Base-by-base conservation (phyloP, 768 basidiomycete genomes). In the Pleurotus tuoliensis region DNA sequence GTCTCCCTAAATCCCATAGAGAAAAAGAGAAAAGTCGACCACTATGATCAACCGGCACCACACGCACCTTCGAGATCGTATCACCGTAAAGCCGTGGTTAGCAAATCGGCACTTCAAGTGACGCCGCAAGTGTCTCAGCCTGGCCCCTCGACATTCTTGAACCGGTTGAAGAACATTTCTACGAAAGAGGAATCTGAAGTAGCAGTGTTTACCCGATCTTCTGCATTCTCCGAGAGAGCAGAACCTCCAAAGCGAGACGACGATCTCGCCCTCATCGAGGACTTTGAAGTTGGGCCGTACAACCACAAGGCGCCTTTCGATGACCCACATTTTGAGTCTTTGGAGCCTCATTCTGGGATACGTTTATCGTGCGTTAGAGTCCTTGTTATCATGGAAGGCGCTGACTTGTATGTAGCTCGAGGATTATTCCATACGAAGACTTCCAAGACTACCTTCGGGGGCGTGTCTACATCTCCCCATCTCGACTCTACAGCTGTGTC, bases 281-380 rank as follows among this genome's bases (percentile, higher is more conserved):
- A 88, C 25, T 76, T 99, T 12, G 71, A 83, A 60, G 76, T 84
- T 46, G 95, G 95, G 0, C 93, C 95, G 6, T 76, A 76, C 48
- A 86, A 94, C 39, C 88, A 92, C 67, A 82, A 73, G 12, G 75
- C 90, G 13, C 82, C 84, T 0, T 72, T 74, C 34, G 87, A 90
- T 18, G 94, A 95, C 65, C 88, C 90, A 0, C 63, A 74, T 13
- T 99, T 95, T 64, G 76, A 87, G 59, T 80, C 74, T 49, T 67
- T 94, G 4, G 97, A 99, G 67, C 97, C 97, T 1, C 90, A 97
- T 71, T 95, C 94, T 25, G 83, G 87, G 4, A 96, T 98, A 48
- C 80, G 86, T 50, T 77, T 99, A 22, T 77, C 71, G 95, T 97
- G 66, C 57, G 91, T 80, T 20, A 43, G 58, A 39, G n/a, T 20